Conservation (phyloP, 768 basidiomycete genomes). For the Tylopilus sp. region DNA sequence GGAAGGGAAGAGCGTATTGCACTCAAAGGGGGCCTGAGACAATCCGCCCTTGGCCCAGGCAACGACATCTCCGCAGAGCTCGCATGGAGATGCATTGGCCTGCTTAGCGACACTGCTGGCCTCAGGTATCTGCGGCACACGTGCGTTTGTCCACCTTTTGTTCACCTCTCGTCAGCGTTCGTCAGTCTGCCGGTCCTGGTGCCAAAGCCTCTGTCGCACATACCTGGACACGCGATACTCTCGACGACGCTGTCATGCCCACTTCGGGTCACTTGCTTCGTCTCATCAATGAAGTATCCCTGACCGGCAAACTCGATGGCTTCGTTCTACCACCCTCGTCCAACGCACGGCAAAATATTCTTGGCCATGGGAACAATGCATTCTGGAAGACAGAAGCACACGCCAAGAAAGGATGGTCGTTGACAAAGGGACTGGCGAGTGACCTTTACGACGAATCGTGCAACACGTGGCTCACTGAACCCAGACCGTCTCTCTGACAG, state of each 20-base stretch:
- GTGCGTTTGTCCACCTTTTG: background rate
- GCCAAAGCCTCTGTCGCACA: slow-evolving; percentile 85
- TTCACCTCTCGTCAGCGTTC: slow-evolving; percentile 51
- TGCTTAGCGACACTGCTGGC: slow-evolving; percentile 72
- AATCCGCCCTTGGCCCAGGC: slow-evolving; percentile 18
- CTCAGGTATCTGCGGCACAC: slow-evolving; percentile 51
- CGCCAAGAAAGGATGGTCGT: slow-evolving; percentile 22
- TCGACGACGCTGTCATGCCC: slow-evolving; percentile 27
- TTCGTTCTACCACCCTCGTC: slow-evolving; percentile 9
- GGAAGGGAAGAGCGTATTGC: slow-evolving; percentile 41
- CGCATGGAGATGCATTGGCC: slow-evolving; percentile 69
- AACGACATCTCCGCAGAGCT: slow-evolving; percentile 88
- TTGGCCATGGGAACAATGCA: slow-evolving; percentile 24
- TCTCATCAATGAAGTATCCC: slow-evolving; percentile 19
- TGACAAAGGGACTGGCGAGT: slow-evolving; percentile 23
- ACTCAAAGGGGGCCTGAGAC: slow-evolving; percentile 63
- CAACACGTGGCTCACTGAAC: background rate
- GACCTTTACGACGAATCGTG: background rate
- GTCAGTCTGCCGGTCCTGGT: slow-evolving; percentile 76
- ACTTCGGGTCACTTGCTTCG: slow-evolving; percentile 22
- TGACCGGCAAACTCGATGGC: slow-evolving; percentile 20
- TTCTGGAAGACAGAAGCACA: slow-evolving; percentile 27
- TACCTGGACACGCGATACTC: slow-evolving; percentile 59
- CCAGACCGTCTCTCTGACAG: slow-evolving; percentile 74
- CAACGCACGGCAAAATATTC: background rate